Evolutionary conservation across 129 eudicot genomes (phyloP).

Genomic region (Pseudognaphalium luteoalbum): DNA sequence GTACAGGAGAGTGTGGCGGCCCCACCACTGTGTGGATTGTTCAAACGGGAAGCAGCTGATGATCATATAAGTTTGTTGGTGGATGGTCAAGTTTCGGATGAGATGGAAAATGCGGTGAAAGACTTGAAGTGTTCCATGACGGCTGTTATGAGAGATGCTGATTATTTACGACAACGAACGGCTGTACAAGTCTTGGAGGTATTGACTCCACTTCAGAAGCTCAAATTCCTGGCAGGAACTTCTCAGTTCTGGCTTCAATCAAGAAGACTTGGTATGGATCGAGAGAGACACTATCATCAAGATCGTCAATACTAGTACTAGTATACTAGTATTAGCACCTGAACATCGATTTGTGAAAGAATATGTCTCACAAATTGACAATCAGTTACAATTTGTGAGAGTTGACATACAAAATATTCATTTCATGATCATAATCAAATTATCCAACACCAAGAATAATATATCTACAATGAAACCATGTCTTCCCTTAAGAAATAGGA

Average conservation of each 20-base stretch:
- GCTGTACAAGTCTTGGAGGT: constrained; percentile 40
- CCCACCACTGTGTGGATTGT: constrained; percentile 28
- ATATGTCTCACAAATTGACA: too few relatives aligned
- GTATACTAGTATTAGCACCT: too few relatives aligned
- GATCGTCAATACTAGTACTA: too few relatives aligned
- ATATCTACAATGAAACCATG: too few relatives aligned
- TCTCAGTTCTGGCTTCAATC: constrained; percentile 41
- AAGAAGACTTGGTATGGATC: constrained; percentile 37
- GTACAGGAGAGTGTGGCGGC: constrained; percentile 61
- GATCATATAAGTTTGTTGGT: not conserved
- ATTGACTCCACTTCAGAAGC: constrained; percentile 39
- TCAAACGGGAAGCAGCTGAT: constrained; percentile 11
- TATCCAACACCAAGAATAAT: too few relatives aligned
- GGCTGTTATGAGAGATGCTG: constrained; percentile 39
- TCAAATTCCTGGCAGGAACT: constrained; percentile 37
- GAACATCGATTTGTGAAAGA: too few relatives aligned
- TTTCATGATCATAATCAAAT: too few relatives aligned
- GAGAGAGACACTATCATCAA: constrained; percentile 21
- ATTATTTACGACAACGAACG: constrained; percentile 40
- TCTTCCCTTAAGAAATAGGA: too few relatives aligned
- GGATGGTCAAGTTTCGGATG: constrained; percentile 9
- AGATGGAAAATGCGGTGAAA: constrained; percentile 32
- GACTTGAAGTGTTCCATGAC: constrained; percentile 41
- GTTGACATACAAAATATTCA: too few relatives aligned
- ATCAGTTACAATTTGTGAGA: too few relatives aligned